Evolutionary conservation across 306 rosid species (phyloP).

Genomic region (Cicer arietinum): DNA sequence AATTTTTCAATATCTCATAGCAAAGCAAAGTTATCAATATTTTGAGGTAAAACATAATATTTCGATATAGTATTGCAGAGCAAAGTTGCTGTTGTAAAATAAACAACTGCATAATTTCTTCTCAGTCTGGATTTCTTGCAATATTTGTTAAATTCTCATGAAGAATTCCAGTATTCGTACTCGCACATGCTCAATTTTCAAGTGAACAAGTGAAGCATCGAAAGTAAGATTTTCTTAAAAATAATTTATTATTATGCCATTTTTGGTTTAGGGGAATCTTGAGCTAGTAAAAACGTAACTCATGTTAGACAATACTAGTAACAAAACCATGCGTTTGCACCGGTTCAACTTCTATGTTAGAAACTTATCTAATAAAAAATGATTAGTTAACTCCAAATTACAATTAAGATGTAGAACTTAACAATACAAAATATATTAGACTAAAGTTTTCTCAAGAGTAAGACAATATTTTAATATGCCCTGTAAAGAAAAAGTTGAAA

Average conservation of each 20-base stretch:
- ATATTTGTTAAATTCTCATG: slow-evolving; percentile 9
- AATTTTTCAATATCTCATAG: slow-evolving; percentile 18
- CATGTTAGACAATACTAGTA: too few relatives aligned
- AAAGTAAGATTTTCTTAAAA: neutral
- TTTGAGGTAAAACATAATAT: neutral
- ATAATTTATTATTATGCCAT: neutral
- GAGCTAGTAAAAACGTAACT: neutral
- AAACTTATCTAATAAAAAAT: too few relatives aligned
- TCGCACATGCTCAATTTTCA: slow-evolving; percentile 22
- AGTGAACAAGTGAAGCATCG: neutral
- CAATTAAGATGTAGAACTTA: too few relatives aligned
- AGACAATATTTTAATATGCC: slow-evolving; percentile 16
- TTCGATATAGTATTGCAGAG: neutral
- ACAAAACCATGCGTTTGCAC: too few relatives aligned
- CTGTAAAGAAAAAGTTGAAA: slow-evolving; percentile 41
- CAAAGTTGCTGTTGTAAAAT: neutral
- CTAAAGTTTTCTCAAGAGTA: slow-evolving; percentile 33
- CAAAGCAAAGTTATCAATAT: neutral
- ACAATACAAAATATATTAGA: neutral
- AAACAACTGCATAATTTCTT: slow-evolving; percentile 25
- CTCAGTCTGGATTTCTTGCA: slow-evolving; percentile 4
- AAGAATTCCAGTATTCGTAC: slow-evolving; percentile 16
- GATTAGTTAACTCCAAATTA: too few relatives aligned
- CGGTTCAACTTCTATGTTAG: too few relatives aligned
- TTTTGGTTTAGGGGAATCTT: neutral